These are phyloP conservation scores for Populus hybrid DNA, from an alignment of 441 rosid species.

Conservation along the genomic window DNA sequence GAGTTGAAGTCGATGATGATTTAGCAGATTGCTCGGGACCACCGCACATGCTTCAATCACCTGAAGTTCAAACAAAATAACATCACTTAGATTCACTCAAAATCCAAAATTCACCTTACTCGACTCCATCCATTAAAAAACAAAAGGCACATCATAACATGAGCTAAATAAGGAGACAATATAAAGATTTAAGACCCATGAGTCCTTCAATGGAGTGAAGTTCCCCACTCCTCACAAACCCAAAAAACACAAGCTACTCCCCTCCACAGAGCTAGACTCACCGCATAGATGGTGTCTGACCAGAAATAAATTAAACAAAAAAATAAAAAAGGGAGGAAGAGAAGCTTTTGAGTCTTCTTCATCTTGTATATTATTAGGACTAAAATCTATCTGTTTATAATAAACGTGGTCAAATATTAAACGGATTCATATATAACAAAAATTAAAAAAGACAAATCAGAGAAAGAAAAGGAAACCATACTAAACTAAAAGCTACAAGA, in stretches of 20 bases:
- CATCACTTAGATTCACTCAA: neutral
- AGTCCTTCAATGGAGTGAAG: neutral
- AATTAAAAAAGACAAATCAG: too few species aligned
- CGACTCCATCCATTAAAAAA: neutral
- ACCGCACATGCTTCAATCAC: conserved; percentile 30
- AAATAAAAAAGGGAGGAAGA: neutral
- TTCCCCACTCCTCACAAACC: neutral
- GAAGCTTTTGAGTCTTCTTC: neutral
- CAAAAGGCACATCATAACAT: neutral
- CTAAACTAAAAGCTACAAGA: neutral
- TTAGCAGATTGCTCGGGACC: conserved; percentile 27
- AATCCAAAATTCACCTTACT: neutral
- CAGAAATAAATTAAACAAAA: neutral
- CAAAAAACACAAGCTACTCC: neutral
- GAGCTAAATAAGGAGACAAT: neutral
- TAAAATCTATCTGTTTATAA: neutral
- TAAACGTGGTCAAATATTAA: neutral
- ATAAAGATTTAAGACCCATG: neutral
- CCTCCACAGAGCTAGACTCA: neutral
- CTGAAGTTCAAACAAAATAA: conserved; percentile 13
- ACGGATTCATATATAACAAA: too few species aligned
- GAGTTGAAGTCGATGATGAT: conserved; percentile 13
- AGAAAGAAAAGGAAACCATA: neutral
- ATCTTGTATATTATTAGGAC: neutral
- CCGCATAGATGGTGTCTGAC: neutral